phyloP scores from a whole-genome alignment of 441 rosid species.

The Brassica balearica region DNA sequence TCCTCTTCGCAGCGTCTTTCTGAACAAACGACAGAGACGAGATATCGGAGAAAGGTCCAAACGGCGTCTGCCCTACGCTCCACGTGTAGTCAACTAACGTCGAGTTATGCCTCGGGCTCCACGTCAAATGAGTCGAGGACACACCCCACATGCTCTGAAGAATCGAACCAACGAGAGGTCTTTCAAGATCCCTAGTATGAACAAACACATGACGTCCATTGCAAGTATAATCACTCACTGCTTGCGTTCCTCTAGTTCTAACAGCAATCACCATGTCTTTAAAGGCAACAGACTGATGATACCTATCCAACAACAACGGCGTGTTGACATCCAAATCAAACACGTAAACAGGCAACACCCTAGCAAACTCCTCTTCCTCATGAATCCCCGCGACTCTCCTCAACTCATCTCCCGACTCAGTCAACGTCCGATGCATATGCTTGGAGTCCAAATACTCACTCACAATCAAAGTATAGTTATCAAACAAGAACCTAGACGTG shows the following conservation, averaged over 20 bases:
- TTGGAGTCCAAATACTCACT: conserved; percentile 97
- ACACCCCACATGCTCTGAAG: conserved; percentile 99
- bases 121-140: conserved; percentile 82
- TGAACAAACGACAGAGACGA: conserved; percentile 83
- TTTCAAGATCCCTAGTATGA: conserved; percentile 76
- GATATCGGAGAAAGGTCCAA: conserved; percentile 90
- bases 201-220: conserved; percentile 91
- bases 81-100: conserved; percentile 93
- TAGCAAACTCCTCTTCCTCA: conserved; percentile 76
- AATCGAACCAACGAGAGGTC: conserved; percentile 87
- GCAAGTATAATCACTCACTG: conserved; percentile 93
- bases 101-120: conserved; percentile 85
- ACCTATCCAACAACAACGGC: conserved; percentile 80
- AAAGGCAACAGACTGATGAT: conserved; percentile 88
- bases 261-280: conserved; percentile 93
- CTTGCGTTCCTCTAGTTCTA: conserved; percentile 80
- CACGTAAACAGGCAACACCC: conserved; percentile 90
- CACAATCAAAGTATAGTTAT: conserved; percentile 91
- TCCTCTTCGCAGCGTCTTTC: conserved; percentile 91
- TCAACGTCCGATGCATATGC: conserved; percentile 80
- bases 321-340: conserved; percentile 81
- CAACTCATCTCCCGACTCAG: conserved; percentile 83
- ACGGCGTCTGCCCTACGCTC: conserved; percentile 97
- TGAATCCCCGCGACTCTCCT: conserved; percentile 73
- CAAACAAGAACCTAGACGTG: conserved; percentile 95